Conservation (phyloP, 306 rosid species). For the Albizia julibrissin region DNA sequence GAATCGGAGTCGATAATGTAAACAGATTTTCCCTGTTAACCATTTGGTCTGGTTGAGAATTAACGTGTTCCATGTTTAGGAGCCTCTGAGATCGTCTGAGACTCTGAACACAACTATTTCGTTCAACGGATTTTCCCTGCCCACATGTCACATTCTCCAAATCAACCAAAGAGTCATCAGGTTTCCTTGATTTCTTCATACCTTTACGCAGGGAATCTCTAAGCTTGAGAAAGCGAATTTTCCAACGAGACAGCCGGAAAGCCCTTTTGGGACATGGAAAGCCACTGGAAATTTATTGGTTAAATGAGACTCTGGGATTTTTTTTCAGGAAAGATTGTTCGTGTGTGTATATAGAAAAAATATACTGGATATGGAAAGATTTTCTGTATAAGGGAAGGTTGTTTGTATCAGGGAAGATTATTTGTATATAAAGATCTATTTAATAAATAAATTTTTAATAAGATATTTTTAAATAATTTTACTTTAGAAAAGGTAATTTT, state of each 20-base stretch:
- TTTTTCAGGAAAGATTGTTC: too few relatives aligned
- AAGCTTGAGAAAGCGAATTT: background rate
- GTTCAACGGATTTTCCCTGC: background rate
- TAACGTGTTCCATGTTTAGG: background rate
- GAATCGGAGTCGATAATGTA: background rate
- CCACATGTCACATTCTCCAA: constrained; percentile 16
- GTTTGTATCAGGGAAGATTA: too few relatives aligned
- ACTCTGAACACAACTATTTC: constrained; percentile 20
- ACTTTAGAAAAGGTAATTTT: too few relatives aligned
- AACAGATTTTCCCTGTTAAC: background rate
- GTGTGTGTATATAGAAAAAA: too few relatives aligned
- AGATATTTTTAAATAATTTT: too few relatives aligned
- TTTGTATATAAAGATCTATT: too few relatives aligned
- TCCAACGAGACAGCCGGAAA: constrained; percentile 38
- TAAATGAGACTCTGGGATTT: too few relatives aligned
- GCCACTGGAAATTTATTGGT: too few relatives aligned
- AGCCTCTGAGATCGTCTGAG: constrained; percentile 37
- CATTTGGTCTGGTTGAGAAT: background rate
- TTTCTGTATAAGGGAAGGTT: too few relatives aligned
- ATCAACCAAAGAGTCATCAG: background rate
- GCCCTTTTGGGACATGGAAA: constrained; percentile 44
- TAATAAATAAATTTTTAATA: too few relatives aligned
- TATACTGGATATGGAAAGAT: too few relatives aligned
- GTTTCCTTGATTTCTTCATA: constrained; percentile 22
- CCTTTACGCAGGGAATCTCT: constrained; percentile 1